phyloP scores from a whole-genome alignment of 2,329 filamentous ascomycete genomes.

The Calonectria hawksworthii region DNA sequence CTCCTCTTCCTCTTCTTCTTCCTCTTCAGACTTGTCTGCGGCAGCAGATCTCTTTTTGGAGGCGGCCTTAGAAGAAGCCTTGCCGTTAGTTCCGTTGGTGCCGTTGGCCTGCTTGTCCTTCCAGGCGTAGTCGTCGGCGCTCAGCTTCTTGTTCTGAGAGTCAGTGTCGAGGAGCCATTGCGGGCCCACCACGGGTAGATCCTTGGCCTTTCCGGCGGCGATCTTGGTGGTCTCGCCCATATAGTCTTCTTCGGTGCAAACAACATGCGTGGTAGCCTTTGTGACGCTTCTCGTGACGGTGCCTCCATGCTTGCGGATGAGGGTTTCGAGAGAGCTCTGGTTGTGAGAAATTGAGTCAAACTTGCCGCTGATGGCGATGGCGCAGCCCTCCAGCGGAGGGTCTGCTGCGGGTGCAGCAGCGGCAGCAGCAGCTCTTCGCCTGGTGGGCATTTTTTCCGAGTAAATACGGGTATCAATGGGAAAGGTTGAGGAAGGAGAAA shows the following conservation, averaged over 20 bases:
- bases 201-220: conserved; percentile 59
- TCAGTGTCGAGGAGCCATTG: conserved; percentile 75
- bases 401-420: conserved; percentile 38
- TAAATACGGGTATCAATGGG: not conserved
- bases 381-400: conserved; percentile 60
- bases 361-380: conserved; percentile 72
- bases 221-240: conserved; percentile 66
- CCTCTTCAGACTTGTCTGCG: conserved; percentile 34
- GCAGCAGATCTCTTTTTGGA: conserved; percentile 47
- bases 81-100: conserved; percentile 37
- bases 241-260: conserved; percentile 68
- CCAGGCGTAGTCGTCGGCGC: conserved; percentile 46
- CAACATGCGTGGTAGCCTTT: conserved; percentile 67
- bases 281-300: conserved; percentile 62
- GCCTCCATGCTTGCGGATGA: conserved; percentile 65
- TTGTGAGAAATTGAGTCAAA: conserved; percentile 68
- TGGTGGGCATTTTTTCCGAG: conserved; percentile 38
- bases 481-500: not conserved
- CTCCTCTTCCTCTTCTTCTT: conserved; percentile 42
- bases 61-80: conserved; percentile 35
- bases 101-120: conserved; percentile 44
- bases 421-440: conserved; percentile 36
- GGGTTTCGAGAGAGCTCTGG: conserved; percentile 61
- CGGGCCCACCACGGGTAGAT: conserved; percentile 68
- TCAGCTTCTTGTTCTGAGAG: conserved; percentile 41